A percentile compares a stretch with the other conserved stretches of the same genome.
Evolutionary conservation across 345 rosid species (phyloP).

Genomic region (Euphorbia pulcherrima): DNA sequence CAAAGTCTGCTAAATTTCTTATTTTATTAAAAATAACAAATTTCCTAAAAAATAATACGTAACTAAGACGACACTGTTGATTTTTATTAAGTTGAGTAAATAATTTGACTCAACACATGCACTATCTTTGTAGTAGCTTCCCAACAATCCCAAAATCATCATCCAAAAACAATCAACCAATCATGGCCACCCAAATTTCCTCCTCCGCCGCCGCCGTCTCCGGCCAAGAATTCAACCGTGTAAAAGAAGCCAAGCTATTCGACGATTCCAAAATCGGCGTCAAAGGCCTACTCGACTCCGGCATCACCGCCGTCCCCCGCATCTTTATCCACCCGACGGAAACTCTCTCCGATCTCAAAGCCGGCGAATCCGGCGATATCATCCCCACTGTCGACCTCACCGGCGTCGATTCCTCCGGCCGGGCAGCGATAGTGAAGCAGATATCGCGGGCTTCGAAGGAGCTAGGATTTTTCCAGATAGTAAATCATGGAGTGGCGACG

Average conservation of each 20-base stretch:
- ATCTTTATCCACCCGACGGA: conserved; percentile 45
- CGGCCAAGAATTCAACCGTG: not conserved
- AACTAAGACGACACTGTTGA: not conserved
- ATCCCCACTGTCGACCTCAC: conserved; percentile 48
- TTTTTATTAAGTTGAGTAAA: no score
- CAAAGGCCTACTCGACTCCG: conserved; percentile 46
- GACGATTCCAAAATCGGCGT: conserved; percentile 48
- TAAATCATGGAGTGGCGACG: conserved; percentile 43
- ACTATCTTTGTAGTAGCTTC: no score
- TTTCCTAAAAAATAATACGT: not conserved
- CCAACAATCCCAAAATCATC: not conserved
- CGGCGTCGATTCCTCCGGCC: no score
- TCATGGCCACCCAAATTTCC: not conserved
- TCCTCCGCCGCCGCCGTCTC: not conserved
- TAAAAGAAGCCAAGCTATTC: conserved; percentile 31
- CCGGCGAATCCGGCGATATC: not conserved
- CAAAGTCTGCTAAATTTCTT: no score
- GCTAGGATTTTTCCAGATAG: conserved; percentile 49
- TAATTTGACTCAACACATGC: no score
- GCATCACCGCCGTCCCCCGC: conserved; percentile 43
- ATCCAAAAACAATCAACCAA: not conserved
- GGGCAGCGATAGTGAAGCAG: conserved; percentile 31
- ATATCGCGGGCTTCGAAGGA: conserved; percentile 31
- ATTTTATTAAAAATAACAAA: no score
- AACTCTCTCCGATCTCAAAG: conserved; percentile 27